Evolutionary conservation across 78 protist species (phyloP).

Genomic region (Dictyostelium purpureum): DNA sequence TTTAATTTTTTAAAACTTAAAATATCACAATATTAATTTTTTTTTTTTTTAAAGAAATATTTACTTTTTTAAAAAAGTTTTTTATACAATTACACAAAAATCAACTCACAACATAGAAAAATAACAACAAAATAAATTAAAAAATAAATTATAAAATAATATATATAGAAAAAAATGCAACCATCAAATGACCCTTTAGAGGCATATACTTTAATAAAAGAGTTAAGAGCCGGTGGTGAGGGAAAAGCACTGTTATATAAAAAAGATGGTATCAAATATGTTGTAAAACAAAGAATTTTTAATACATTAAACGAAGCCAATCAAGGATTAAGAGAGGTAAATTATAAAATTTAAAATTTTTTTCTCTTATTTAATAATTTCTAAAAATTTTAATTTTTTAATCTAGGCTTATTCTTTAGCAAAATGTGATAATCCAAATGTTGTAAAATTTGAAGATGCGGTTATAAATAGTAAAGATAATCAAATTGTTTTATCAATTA

Average conservation of each 20-base stretch:
- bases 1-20: no score
- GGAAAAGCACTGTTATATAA: constrained; percentile 59
- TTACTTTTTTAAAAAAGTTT: no score
- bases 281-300: constrained; percentile 67
- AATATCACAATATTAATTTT: no score
- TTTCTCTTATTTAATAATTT: not conserved
- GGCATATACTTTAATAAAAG: constrained; percentile 23
- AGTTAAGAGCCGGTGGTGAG: constrained; percentile 67
- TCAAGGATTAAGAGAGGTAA: constrained; percentile 71
- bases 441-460: constrained; percentile 65
- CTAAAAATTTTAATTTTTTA: not conserved
- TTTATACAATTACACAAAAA: no score
- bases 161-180: no score
- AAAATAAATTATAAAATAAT: no score
- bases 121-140: no score
- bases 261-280: constrained; percentile 41
- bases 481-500: constrained; percentile 7
- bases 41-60: no score
- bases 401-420: constrained; percentile 65
- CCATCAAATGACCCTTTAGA: constrained; percentile 14
- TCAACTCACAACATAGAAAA: no score
- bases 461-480: not conserved
- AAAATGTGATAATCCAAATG: constrained; percentile 10
- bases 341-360: no score
- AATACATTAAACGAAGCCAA: constrained; percentile 40